Evolutionary conservation across 169 alveolate genomes (phyloP).

Genomic region (Babesia divergens): DNA sequence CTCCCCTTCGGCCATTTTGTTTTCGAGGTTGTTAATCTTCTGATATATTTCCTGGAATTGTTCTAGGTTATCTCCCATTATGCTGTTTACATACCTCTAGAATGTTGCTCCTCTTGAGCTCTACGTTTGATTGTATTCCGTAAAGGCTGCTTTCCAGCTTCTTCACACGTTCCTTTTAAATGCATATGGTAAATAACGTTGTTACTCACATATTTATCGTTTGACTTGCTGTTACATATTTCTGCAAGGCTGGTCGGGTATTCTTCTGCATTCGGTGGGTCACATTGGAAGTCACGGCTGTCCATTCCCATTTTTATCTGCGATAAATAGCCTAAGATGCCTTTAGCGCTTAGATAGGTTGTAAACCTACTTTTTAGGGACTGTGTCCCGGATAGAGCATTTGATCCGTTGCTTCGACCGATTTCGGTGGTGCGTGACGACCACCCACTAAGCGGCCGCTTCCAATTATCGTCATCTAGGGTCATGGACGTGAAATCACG

Average conservation of each 20-base stretch:
- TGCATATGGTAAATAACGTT: neutral
- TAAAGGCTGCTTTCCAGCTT: constrained; percentile 54
- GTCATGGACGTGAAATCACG: neutral
- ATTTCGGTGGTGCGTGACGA: constrained; percentile 1
- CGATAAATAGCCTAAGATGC: constrained; percentile 49
- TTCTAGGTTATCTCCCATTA: no score
- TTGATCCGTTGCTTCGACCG: constrained; percentile 1
- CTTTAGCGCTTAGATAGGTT: neutral
- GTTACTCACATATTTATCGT: constrained; percentile 24
- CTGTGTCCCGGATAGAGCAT: neutral
- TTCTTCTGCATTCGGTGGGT: constrained; percentile 1
- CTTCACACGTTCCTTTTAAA: constrained; percentile 49
- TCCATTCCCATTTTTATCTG: constrained; percentile 38
- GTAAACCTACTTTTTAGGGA: constrained; percentile 45
- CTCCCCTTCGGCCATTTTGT: constrained; percentile 49
- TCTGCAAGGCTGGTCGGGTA: neutral
- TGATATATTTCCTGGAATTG: constrained; percentile 45
- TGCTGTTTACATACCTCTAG: constrained; percentile 27
- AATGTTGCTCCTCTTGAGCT: constrained; percentile 49
- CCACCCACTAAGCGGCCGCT: constrained; percentile 7
- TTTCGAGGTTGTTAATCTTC: constrained; percentile 51
- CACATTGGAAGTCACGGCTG: constrained; percentile 21
- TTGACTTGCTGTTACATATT: neutral
- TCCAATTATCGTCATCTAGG: constrained; percentile 1
- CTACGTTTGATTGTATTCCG: constrained; percentile 56